Percentiles rank a stretch among this genome's conserved stretches.
Evolutionary conservation across 257 asterid genomes (phyloP).

Genomic region (Ehretia macrophylla): DNA sequence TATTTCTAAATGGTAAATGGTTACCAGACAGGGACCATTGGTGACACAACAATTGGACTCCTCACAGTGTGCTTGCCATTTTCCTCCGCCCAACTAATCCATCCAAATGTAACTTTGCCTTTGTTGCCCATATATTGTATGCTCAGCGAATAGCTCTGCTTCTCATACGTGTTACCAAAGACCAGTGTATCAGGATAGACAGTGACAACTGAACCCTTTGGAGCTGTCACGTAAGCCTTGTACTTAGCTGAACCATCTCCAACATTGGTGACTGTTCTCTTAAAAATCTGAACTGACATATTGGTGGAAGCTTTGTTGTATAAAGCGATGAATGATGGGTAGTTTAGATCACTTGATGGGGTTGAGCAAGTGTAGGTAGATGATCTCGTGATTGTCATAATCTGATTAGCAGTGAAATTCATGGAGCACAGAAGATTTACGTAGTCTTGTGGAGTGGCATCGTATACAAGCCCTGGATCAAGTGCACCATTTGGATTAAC

Average conservation of each 20-base stretch:
- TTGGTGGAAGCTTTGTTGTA: conserved; percentile 7
- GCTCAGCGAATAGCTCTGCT: conserved; percentile 21
- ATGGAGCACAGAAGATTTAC: conserved; percentile 34
- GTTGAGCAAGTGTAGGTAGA: conserved; percentile 20
- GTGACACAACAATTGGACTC: conserved; percentile 37
- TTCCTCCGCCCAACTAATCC: conserved; percentile 29
- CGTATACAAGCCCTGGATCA: conserved; percentile 43
- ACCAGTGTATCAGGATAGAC: conserved; percentile 24
- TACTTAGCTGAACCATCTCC: conserved; percentile 22
- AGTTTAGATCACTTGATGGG: conserved; percentile 28
- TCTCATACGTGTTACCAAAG: conserved; percentile 19
- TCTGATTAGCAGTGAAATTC: conserved; percentile 33
- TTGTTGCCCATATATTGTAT: conserved; percentile 3
- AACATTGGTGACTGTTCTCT: conserved; percentile 34
- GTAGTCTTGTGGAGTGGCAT: conserved; percentile 29
- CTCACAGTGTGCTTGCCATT: conserved; percentile 29
- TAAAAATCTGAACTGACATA: conserved; percentile 8
- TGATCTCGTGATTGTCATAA: conserved; percentile 22
- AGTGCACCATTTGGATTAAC: conserved; percentile 44
- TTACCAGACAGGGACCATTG: too few species aligned
- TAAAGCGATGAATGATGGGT: conserved; percentile 36
- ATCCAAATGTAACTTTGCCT: conserved; percentile 19
- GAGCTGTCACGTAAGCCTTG: conserved; percentile 13
- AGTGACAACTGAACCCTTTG: conserved; percentile 14
- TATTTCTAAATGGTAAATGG: too few species aligned